These are phyloP conservation scores for Pseudonitzschia pungens DNA, from an alignment of 108 stramenopile genomes.

Conservation along the genomic window DNA sequence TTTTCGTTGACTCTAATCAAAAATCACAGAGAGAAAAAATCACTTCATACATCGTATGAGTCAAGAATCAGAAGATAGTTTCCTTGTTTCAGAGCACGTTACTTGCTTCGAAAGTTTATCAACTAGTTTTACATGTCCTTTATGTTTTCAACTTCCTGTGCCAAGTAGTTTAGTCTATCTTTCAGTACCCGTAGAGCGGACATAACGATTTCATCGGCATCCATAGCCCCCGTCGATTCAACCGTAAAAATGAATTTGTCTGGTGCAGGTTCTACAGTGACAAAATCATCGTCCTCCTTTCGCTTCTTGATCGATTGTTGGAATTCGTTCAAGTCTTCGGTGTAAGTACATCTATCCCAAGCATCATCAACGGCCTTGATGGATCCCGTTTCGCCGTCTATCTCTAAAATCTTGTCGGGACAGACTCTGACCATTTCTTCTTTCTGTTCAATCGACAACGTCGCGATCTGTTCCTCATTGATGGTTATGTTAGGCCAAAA, in stretches of 20 bases:
- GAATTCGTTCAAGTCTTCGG: constrained; percentile 72
- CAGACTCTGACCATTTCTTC: constrained; percentile 86
- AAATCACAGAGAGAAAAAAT: no score
- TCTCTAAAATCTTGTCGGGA: constrained; percentile 82
- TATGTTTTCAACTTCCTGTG: constrained; percentile 81
- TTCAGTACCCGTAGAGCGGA: constrained; percentile 74
- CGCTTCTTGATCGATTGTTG: constrained; percentile 78
- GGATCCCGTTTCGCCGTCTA: constrained; percentile 70
- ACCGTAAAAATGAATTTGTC: constrained; percentile 86
- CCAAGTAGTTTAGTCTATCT: constrained; percentile 76
- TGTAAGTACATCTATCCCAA: constrained; percentile 81
- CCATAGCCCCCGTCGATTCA: constrained; percentile 87
- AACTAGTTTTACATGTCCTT: constrained; percentile 53
- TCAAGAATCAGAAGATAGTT: background rate
- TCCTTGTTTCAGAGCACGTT: background rate
- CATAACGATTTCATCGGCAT: constrained; percentile 83
- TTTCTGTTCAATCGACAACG: constrained; percentile 88
- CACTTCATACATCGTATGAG: no score
- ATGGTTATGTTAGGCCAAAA: constrained; percentile 91
- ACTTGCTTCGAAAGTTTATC: background rate
- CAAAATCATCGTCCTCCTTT: constrained; percentile 87
- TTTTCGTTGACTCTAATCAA: no score
- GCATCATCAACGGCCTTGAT: constrained; percentile 74
- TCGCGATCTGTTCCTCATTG: constrained; percentile 84
- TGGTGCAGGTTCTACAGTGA: constrained; percentile 60